Evolutionary conservation across 768 basidiomycete species (phyloP).

Genomic region (Saitozyma sp.): DNA sequence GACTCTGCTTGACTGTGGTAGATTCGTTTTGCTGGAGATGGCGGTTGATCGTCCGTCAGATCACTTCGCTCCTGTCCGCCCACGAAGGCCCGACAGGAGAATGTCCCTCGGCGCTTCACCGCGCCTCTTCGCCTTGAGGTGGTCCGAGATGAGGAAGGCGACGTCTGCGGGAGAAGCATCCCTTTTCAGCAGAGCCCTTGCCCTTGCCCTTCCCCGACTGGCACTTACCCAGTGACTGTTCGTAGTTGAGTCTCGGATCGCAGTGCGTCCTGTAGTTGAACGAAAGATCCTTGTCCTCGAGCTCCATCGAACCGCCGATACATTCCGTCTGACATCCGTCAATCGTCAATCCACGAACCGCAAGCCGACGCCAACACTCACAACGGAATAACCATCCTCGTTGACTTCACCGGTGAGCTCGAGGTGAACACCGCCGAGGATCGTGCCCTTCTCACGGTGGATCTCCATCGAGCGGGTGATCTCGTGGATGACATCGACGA

Average conservation of each 20-base stretch:
- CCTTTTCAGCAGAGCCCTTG: neutral
- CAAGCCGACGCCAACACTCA: conserved; percentile 19
- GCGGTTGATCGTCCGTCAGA: neutral
- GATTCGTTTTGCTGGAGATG: too few relatives aligned
- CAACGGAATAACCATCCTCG: conserved; percentile 84
- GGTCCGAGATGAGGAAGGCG: conserved; percentile 79
- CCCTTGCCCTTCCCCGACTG: conserved; percentile 1
- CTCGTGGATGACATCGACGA: conserved; percentile 80
- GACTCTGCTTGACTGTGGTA: too few relatives aligned
- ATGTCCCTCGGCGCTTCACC: conserved; percentile 49
- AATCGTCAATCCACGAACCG: neutral
- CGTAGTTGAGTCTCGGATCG: conserved; percentile 90
- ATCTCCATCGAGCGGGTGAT: conserved; percentile 77
- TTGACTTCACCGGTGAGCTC: conserved; percentile 91
- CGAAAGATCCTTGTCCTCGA: conserved; percentile 83
- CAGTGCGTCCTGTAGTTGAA: conserved; percentile 92
- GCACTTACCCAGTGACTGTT: conserved; percentile 81
- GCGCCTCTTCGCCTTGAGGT: conserved; percentile 68
- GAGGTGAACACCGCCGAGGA: conserved; percentile 76
- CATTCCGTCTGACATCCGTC: conserved; percentile 69
- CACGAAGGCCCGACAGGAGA: conserved; percentile 42
- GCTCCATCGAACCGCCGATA: conserved; percentile 92
- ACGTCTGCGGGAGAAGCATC: conserved; percentile 60
- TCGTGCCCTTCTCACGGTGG: conserved; percentile 70
- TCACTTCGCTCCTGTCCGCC: conserved; percentile 9